These are phyloP conservation scores for Aureobasidium sp. DNA, from an alignment of 2,329 filamentous ascomycete genomes.

Conservation along the genomic window DNA sequence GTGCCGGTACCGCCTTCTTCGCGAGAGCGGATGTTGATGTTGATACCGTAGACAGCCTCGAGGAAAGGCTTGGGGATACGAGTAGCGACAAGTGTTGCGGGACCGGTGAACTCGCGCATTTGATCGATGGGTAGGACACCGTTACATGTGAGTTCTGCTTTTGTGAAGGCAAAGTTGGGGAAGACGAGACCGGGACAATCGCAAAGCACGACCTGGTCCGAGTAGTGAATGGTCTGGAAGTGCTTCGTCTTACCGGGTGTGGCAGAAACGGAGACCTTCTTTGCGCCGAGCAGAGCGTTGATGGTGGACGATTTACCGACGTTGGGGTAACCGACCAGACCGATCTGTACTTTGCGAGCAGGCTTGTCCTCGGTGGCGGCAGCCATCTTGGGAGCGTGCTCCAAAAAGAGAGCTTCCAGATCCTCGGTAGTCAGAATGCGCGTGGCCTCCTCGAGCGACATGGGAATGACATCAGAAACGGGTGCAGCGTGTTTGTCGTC, in stretches of 20 bases:
- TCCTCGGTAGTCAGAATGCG: conserved; percentile 89
- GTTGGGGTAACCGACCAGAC: conserved; percentile 94
- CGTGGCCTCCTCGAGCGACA: conserved; percentile 40
- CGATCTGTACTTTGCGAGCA: conserved; percentile 71
- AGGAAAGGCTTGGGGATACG: conserved; percentile 82
- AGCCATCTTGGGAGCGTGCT: conserved; percentile 55
- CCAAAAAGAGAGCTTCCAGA: conserved; percentile 77
- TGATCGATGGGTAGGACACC: conserved; percentile 95
- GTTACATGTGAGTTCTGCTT: conserved; percentile 91
- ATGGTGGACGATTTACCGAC: conserved; percentile 99
- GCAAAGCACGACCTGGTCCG: conserved; percentile 80
- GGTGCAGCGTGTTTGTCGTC: conserved; percentile 19
- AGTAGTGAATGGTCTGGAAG: conserved; percentile 95
- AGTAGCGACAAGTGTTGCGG: conserved; percentile 70
- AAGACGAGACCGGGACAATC: conserved; percentile 99
- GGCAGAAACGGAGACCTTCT: conserved; percentile 96
- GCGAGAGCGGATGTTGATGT: conserved; percentile 66
- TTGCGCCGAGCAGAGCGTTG: conserved; percentile 95
- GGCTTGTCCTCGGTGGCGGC: conserved; percentile 32
- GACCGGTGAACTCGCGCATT: conserved; percentile 84
- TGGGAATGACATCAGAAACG: conserved; percentile 28
- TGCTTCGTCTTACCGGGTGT: conserved; percentile 99
- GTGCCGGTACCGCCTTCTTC: conserved; percentile 90
- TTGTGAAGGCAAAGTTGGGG: conserved; percentile 93
- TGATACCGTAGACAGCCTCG: conserved; percentile 89